Percentiles rank a stretch among this genome's conserved stretches.
Evolutionary conservation across 768 basidiomycete species (phyloP).

Genomic region (Lactarius pseudohatsudake): DNA sequence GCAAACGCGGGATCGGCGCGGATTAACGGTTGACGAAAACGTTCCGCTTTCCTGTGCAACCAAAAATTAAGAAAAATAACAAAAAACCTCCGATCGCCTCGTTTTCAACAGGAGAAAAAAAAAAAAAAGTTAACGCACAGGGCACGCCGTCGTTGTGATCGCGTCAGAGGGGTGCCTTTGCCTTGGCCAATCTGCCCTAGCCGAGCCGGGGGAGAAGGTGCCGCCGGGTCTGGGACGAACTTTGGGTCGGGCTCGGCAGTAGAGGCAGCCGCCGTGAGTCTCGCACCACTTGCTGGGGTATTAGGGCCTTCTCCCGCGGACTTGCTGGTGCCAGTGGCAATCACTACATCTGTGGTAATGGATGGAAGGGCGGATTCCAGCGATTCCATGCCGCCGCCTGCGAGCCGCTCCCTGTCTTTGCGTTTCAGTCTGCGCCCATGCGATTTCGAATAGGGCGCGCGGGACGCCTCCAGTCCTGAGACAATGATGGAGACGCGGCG

Average conservation of each 20-base stretch:
- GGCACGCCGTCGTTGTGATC: slow-evolving; percentile 62
- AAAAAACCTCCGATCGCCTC: slow-evolving; percentile 12
- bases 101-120: background rate
- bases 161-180: slow-evolving; percentile 54
- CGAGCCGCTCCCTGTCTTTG: slow-evolving; percentile 50
- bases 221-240: background rate
- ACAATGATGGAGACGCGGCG: slow-evolving; percentile 1
- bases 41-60: slow-evolving; percentile 57
- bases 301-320: slow-evolving; percentile 29
- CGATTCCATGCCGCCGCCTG: slow-evolving; percentile 37
- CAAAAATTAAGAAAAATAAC: slow-evolving; percentile 16
- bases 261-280: background rate
- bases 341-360: slow-evolving; percentile 33
- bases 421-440: slow-evolving; percentile 70
- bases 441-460: slow-evolving; percentile 65
- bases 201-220: slow-evolving; percentile 32
- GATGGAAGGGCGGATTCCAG: slow-evolving; percentile 53
- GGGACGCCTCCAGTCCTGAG: slow-evolving; percentile 50
- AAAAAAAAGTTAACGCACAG: slow-evolving; percentile 50
- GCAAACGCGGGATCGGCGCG: slow-evolving; percentile 63
- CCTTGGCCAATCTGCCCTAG: slow-evolving; percentile 68
- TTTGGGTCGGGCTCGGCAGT: background rate
- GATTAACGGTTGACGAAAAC: slow-evolving; percentile 67
- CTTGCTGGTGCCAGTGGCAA: background rate
- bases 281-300: background rate